Conservation (phyloP, 148 eudicot species). For the Selenicereus undatus region DNA sequence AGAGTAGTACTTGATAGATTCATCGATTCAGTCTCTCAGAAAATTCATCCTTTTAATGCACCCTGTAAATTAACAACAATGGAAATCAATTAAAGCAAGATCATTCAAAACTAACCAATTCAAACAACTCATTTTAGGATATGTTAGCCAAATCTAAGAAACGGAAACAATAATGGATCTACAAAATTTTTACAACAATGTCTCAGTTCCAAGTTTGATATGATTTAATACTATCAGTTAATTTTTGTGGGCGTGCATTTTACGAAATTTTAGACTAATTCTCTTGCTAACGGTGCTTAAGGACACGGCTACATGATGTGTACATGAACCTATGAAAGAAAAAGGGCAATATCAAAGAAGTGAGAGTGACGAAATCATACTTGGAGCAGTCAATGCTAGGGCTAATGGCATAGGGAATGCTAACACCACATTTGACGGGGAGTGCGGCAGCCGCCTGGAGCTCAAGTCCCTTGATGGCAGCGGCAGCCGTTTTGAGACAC, state of each 20-base stretch:
- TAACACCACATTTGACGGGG: constrained; percentile 21
- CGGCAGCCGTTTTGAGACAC: constrained; percentile 36
- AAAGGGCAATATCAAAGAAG: not conserved
- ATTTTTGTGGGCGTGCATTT: no score
- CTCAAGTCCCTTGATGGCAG: constrained; percentile 14
- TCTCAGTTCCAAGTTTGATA: no score
- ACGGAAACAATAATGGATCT: no score
- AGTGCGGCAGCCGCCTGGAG: constrained; percentile 13
- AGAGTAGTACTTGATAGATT: not conserved
- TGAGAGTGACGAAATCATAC: not conserved
- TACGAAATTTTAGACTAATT: no score
- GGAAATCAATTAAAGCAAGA: not conserved
- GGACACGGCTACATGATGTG: no score
- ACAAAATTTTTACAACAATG: no score
- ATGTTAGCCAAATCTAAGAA: not conserved
- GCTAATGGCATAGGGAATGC: constrained; percentile 13
- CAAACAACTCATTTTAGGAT: not conserved
- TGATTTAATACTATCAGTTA: no score
- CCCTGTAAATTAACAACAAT: not conserved
- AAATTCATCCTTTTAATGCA: not conserved
- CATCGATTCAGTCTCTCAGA: not conserved
- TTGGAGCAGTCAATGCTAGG: constrained; percentile 29
- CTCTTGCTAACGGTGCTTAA: no score
- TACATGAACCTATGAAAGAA: no score
- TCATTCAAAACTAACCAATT: not conserved